A percentile compares a stretch with the other conserved stretches of the same genome.
phyloP scores from a whole-genome alignment of 805 yeast species.

The Lipomyces kockii region DNA sequence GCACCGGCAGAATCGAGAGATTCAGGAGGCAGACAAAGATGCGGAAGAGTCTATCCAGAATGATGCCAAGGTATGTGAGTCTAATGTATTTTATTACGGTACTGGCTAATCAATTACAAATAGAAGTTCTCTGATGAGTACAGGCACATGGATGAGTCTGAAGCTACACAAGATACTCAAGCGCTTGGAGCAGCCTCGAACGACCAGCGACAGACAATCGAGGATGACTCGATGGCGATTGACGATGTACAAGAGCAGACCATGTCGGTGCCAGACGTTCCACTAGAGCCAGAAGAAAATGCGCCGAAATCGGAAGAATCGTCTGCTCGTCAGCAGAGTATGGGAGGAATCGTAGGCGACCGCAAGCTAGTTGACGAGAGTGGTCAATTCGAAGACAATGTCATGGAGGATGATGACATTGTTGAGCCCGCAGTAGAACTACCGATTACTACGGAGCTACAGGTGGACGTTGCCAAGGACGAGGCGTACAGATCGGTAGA shows the following conservation, averaged over 20 bases:
- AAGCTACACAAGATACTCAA: slow-evolving; percentile 70
- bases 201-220: slow-evolving; percentile 75
- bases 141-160: slow-evolving; percentile 33
- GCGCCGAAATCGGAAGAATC: slow-evolving; percentile 39
- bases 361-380: slow-evolving; percentile 40
- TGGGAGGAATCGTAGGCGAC: slow-evolving; percentile 59
- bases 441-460: slow-evolving; percentile 19
- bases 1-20: slow-evolving; percentile 88
- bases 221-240: slow-evolving; percentile 74
- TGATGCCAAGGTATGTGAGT: slow-evolving; percentile 12
- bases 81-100: not conserved
- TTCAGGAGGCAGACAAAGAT: slow-evolving; percentile 59
- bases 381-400: slow-evolving; percentile 40
- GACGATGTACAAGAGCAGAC: slow-evolving; percentile 56
- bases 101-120: not conserved
- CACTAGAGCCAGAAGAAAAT: not conserved
- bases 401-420: slow-evolving; percentile 47
- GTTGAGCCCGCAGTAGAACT: slow-evolving; percentile 41
- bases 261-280: not conserved
- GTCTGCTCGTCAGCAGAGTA: slow-evolving; percentile 38
- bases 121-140: slow-evolving; percentile 16
- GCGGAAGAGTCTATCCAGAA: slow-evolving; percentile 11
- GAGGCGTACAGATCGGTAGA: slow-evolving; percentile 54
- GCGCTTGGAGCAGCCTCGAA: slow-evolving; percentile 89
- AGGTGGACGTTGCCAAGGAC: slow-evolving; percentile 13